Evolutionary conservation across 495 filamentous ascomycete genomes (phyloP), one percentile per base, ranked within the genome.

Genomic region (Neurospora sp.): DNA sequence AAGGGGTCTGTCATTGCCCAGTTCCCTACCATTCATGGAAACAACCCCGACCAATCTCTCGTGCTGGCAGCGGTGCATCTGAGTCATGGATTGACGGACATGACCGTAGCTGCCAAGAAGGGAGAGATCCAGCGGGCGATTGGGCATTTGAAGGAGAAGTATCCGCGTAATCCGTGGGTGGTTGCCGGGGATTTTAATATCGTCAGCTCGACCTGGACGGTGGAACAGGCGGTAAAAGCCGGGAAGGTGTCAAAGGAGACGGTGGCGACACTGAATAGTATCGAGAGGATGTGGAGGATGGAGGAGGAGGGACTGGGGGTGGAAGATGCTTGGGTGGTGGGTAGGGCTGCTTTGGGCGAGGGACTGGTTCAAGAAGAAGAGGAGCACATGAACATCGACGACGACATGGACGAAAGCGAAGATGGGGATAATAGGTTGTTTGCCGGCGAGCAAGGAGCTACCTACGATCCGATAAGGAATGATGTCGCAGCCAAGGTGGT

Each of bases 121-220:
- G 48, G 72, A 1, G 87, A 90, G 69, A 74, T 89, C 40, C 78
- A 81, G 66, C 79, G 77, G 41, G 38, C 89, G 14, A 74, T 85
- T 11, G 72, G 71, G n/a, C 81, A 87, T 74, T 72, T 89, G 14
- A 75, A 75, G 1, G 53, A 68, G 1, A 53, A 53, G 3, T 83
- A 86, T 66, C 70, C 77, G 35, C 39, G 69, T 1, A 81, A 83
- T 72, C 79, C 83, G 27, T 88, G 83, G 81, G 81, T 89, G 48
- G 71, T 90, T 39, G 87, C 84, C 2, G 88, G 88, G 2, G 88
- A 89, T 75, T 88, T 89, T 78, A 89, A 89, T 71, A 76, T 89
- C 20, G 78, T 83, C 6, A 88, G 85, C 7, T 89, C 88, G 1
- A 74, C 78, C 39, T 81, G 82, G 61, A 83, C 84, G 6, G 84